These are phyloP conservation scores for Clavispora fructus DNA, from an alignment of 805 yeast species.

Conservation along the genomic window DNA sequence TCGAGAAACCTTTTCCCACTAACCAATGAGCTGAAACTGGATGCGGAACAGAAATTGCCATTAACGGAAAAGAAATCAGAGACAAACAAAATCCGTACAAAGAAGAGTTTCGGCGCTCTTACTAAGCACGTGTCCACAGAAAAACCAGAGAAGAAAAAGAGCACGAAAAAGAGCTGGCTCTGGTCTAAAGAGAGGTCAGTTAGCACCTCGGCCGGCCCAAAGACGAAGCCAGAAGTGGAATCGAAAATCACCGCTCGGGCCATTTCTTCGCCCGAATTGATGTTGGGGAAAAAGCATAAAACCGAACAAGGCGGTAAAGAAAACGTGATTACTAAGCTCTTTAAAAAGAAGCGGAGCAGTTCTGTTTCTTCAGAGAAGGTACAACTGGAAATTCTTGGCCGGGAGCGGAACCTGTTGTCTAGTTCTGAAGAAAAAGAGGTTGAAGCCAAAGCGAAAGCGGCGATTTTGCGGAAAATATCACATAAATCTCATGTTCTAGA, in stretches of 20 bases:
- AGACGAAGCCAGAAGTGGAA: background rate
- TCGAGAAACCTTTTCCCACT: background rate
- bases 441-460: background rate
- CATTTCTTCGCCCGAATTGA: constrained; percentile 34
- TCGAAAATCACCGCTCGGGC: constrained; percentile 22
- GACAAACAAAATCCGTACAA: constrained; percentile 8
- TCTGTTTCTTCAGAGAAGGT: constrained; percentile 10
- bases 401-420: background rate
- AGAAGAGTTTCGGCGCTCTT: constrained; percentile 7
- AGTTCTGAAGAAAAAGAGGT: background rate
- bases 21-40: background rate
- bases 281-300: constrained; percentile 6
- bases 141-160: constrained; percentile 15
- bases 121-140: background rate
- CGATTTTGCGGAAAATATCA: background rate
- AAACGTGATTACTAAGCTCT: constrained; percentile 36
- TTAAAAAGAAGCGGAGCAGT: constrained; percentile 28
- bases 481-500: background rate
- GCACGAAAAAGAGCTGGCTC: constrained; percentile 38
- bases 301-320: constrained; percentile 25
- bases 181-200: constrained; percentile 28
- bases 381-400: background rate
- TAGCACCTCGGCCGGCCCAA: background rate
- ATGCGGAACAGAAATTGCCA: background rate
- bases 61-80: constrained; percentile 1